Evolutionary conservation across 2,329 filamentous ascomycete species (phyloP).

Genomic region (Colletotrichum noveboracense): DNA sequence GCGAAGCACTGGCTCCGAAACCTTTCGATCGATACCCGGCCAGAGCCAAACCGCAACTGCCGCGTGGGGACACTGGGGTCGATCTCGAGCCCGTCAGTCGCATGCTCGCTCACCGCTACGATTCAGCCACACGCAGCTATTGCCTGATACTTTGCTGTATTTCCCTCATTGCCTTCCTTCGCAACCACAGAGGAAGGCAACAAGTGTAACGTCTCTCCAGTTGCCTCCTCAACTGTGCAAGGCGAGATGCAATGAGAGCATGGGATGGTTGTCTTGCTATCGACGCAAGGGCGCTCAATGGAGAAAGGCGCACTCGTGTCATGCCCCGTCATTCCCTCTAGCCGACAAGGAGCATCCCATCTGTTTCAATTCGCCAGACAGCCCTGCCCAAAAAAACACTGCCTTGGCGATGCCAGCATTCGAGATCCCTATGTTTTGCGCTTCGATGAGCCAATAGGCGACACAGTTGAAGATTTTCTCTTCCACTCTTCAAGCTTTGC

Average conservation of each 20-base stretch:
- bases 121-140: neutral
- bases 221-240: neutral
- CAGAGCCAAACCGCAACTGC: slow-evolving; percentile 2
- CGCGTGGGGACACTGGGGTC: neutral
- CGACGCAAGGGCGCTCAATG: neutral
- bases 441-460: neutral
- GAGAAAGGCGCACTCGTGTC: neutral
- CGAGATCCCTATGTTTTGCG: neutral
- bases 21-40: neutral
- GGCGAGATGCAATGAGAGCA: neutral
- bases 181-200: neutral
- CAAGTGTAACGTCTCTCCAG: slow-evolving; percentile 4
- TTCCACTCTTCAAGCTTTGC: neutral
- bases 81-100: slow-evolving; percentile 5
- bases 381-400: slow-evolving; percentile 2
- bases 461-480: neutral
- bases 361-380: slow-evolving; percentile 5
- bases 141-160: neutral
- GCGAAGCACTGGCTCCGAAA: neutral
- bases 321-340: neutral
- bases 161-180: neutral
- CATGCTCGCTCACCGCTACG: slow-evolving; percentile 1
- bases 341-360: slow-evolving; percentile 11
- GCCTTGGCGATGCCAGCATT: neutral
- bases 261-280: neutral